Conservation (phyloP, 2,329 filamentous ascomycete genomes). For the Sclerotinia glacialis region DNA sequence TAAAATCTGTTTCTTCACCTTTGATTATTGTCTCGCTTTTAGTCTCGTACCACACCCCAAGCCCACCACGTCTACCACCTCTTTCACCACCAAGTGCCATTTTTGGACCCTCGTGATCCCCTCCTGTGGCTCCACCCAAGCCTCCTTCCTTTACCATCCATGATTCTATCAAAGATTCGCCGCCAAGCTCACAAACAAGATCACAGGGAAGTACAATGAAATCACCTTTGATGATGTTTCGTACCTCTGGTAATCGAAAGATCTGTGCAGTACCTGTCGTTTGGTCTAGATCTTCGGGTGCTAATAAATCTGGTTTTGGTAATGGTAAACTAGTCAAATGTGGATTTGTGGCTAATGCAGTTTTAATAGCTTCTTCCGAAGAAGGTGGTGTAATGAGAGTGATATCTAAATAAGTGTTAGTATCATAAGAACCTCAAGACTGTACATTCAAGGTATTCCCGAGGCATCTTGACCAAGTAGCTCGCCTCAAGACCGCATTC, state of each 20-base stretch:
- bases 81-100: conserved; percentile 54
- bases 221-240: conserved; percentile 73
- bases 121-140: conserved; percentile 59
- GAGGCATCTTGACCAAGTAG: background rate
- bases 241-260: conserved; percentile 78
- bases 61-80: conserved; percentile 67
- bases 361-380: conserved; percentile 63
- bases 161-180: conserved; percentile 77
- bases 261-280: conserved; percentile 89
- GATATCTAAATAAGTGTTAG: conserved; percentile 48
- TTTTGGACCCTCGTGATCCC: conserved; percentile 45
- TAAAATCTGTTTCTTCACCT: conserved; percentile 88
- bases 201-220: conserved; percentile 93
- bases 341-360: conserved; percentile 74
- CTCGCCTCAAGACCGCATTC: background rate
- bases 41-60: conserved; percentile 90
- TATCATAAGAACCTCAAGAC: background rate
- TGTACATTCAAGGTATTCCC: background rate
- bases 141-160: conserved; percentile 87
- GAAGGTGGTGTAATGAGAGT: conserved; percentile 63
- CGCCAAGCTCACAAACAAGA: conserved; percentile 83
- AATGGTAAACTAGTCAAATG: conserved; percentile 70
- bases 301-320: conserved; percentile 71
- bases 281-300: conserved; percentile 71
- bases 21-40: conserved; percentile 75